Evolutionary conservation across 108 stramenopile genomes (phyloP).

Genomic region (Nannochloropsis oceanica): DNA sequence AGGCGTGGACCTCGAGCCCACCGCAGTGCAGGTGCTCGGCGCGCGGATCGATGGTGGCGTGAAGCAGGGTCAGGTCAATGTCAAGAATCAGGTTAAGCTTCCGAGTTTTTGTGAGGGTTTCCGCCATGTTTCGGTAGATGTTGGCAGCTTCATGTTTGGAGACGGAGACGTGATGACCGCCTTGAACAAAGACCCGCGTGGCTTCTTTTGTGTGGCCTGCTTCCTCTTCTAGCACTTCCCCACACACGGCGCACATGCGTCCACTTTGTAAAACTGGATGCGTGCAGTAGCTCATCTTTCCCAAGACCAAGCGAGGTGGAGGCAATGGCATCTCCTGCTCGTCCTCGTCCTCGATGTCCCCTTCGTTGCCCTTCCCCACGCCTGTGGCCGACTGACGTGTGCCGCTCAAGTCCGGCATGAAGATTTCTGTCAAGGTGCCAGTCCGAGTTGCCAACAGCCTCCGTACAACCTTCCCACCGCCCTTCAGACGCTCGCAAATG

Average conservation of each 20-base stretch:
- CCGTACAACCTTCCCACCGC: not conserved
- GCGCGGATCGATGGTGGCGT: constrained; percentile 14
- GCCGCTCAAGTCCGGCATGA: not conserved
- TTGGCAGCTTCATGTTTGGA: not conserved
- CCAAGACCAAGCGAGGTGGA: not conserved
- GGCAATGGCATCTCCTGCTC: not conserved
- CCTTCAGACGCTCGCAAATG: not conserved
- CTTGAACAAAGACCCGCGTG: not conserved
- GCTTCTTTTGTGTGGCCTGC: not conserved
- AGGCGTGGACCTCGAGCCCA: not conserved
- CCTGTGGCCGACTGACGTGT: not conserved
- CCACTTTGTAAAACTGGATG: not conserved
- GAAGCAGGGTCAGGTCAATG: constrained; percentile 22
- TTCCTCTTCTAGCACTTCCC: not conserved
- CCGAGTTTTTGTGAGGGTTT: not conserved
- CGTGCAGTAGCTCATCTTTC: not conserved
- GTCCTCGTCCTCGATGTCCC: not conserved
- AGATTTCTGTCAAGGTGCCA: not conserved
- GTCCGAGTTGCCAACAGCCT: not conserved
- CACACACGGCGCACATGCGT: not conserved
- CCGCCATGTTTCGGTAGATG: constrained; percentile 13
- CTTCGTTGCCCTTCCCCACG: not conserved
- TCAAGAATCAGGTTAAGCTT: constrained; percentile 17
- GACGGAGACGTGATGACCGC: not conserved
- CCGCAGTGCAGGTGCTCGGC: not conserved